Evolutionary conservation across 2,329 filamentous ascomycete genomes (phyloP).

Genomic region (Diplodia seriata): DNA sequence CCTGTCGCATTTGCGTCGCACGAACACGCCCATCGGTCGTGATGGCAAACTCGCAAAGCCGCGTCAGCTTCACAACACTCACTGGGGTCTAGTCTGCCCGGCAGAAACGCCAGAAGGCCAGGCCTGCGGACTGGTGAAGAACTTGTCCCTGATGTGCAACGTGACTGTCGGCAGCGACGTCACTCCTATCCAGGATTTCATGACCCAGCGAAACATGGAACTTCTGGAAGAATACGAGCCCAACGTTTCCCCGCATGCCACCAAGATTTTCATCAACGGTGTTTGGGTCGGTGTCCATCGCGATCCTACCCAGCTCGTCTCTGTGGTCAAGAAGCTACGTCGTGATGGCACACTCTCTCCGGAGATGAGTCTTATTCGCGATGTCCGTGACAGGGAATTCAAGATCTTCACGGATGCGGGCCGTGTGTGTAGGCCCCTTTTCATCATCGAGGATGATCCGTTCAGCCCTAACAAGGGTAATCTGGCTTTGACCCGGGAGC

Average conservation of each 20-base stretch:
- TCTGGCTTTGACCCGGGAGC: slow-evolving; percentile 83
- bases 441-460: slow-evolving; percentile 86
- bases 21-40: slow-evolving; percentile 95
- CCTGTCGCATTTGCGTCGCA: slow-evolving; percentile 92
- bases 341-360: slow-evolving; percentile 84
- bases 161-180: slow-evolving; percentile 94
- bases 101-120: slow-evolving; percentile 98
- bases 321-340: slow-evolving; percentile 76
- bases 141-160: slow-evolving; percentile 96
- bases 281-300: slow-evolving; percentile 97
- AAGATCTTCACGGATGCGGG: slow-evolving; percentile 98
- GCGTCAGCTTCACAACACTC: slow-evolving; percentile 96
- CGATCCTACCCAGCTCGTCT: slow-evolving; percentile 84
- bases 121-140: slow-evolving; percentile 97
- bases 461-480: slow-evolving; percentile 77
- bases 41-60: slow-evolving; percentile 99
- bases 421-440: slow-evolving; percentile 90
- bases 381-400: slow-evolving; percentile 97
- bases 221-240: slow-evolving; percentile 86
- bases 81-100: slow-evolving; percentile 97
- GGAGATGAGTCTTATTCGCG: slow-evolving; percentile 92
- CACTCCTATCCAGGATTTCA: slow-evolving; percentile 90
- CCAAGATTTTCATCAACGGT: slow-evolving; percentile 97
- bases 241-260: slow-evolving; percentile 78
- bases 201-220: slow-evolving; percentile 96